These are phyloP conservation scores for Corymbia maculata DNA, from an alignment of 345 rosid species.

Conservation along the genomic window DNA sequence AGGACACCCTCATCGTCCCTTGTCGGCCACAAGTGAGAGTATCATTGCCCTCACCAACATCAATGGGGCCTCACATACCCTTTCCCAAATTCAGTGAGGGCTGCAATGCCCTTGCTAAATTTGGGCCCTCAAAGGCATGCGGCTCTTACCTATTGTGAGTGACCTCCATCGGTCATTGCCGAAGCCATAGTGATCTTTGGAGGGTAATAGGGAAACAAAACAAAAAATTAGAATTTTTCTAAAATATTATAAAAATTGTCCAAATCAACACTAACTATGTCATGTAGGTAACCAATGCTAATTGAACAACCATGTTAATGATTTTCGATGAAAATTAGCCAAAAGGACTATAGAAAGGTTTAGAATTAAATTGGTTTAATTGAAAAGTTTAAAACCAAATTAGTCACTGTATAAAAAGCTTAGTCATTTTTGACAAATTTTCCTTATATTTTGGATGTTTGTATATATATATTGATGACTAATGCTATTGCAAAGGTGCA, in stretches of 20 bases:
- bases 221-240: neutral
- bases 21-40: neutral
- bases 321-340: neutral
- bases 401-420: no score
- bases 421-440: no score
- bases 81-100: neutral
- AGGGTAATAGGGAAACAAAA: neutral
- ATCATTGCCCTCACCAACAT: neutral
- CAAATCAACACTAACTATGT: accelerated
- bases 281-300: accelerated
- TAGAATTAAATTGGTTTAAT: neutral
- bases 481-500: no score
- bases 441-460: no score
- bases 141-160: neutral
- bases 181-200: neutral
- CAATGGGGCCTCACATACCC: neutral
- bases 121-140: neutral
- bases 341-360: neutral
- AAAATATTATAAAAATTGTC: neutral
- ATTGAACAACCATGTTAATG: neutral
- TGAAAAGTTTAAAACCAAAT: neutral
- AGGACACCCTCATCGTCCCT: neutral
- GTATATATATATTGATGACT: no score
- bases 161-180: neutral
- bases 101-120: neutral